Evolutionary conservation across 2,329 filamentous ascomycete species (phyloP).

Genomic region (Orbilia oligospora): DNA sequence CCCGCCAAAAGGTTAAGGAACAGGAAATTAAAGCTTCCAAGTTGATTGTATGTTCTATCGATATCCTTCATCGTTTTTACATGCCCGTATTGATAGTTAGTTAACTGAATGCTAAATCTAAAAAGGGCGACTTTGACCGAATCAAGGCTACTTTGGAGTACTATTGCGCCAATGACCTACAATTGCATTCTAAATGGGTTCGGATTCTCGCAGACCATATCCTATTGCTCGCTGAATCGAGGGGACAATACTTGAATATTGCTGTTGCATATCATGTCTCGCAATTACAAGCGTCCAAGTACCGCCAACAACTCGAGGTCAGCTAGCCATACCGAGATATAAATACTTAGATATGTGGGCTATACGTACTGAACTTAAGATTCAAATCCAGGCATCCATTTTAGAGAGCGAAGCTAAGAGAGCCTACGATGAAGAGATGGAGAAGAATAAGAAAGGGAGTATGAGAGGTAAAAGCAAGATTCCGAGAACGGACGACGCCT

Average conservation of each 20-base stretch:
- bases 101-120: background rate
- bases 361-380: background rate
- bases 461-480: conserved; percentile 52
- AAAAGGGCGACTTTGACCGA: conserved; percentile 34
- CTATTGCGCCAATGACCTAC: conserved; percentile 49
- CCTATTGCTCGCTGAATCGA: conserved; percentile 39
- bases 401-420: conserved; percentile 38
- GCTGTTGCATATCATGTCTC: conserved; percentile 52
- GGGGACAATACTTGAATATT: conserved; percentile 32
- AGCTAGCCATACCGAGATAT: background rate
- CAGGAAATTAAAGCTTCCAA: conserved; percentile 44
- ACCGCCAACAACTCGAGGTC: conserved; percentile 51
- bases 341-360: background rate
- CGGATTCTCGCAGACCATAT: conserved; percentile 49
- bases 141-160: conserved; percentile 50
- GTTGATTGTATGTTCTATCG: conserved; percentile 41
- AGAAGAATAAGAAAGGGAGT: conserved; percentile 23
- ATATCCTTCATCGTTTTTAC: no score
- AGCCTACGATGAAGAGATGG: conserved; percentile 18
- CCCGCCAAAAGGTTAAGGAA: conserved; percentile 25
- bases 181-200: conserved; percentile 47
- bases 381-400: conserved; percentile 19
- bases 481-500: conserved; percentile 31
- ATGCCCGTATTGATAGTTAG: background rate
- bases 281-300: conserved; percentile 41